phyloP scores from a whole-genome alignment of 495 filamentous ascomycete genomes.

The Daldinia childiae region DNA sequence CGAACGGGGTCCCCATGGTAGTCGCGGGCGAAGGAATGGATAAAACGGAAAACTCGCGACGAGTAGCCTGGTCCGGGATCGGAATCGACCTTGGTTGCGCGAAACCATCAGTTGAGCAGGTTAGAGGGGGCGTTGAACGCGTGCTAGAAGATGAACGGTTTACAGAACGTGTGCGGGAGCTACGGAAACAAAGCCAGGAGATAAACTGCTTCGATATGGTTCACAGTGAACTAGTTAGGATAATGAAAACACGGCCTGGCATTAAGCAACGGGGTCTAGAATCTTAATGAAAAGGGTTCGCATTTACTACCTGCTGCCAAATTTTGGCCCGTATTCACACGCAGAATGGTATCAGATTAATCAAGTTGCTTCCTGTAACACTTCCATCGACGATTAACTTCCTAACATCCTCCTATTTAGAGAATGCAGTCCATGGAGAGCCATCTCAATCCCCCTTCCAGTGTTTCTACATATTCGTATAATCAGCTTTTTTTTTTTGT shows the following conservation, averaged over 20 bases:
- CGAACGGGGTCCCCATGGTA: constrained; percentile 53
- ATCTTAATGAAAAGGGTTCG: constrained; percentile 1
- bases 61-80: constrained; percentile 49
- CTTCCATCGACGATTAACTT: neutral
- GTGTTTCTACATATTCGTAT: neutral
- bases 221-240: constrained; percentile 38
- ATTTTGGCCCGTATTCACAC: neutral
- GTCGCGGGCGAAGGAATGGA: constrained; percentile 51
- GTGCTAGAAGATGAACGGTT: constrained; percentile 35
- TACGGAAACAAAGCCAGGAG: constrained; percentile 40
- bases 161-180: constrained; percentile 16
- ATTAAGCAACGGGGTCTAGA: constrained; percentile 17
- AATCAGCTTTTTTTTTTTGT: neutral
- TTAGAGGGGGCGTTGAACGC: constrained; percentile 43
- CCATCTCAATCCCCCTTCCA: neutral
- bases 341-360: constrained; percentile 17
- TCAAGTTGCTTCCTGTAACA: neutral
- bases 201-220: constrained; percentile 40
- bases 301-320: constrained; percentile 8
- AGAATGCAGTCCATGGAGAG: neutral
- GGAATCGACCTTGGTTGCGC: constrained; percentile 47
- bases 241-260: constrained; percentile 26
- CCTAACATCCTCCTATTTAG: neutral
- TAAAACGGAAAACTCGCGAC: constrained; percentile 49
- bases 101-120: constrained; percentile 35